Percentiles rank a stretch among this genome's conserved stretches.
phyloP scores from a whole-genome alignment of 2,329 filamentous ascomycete genomes.

The Curvularia sp. region DNA sequence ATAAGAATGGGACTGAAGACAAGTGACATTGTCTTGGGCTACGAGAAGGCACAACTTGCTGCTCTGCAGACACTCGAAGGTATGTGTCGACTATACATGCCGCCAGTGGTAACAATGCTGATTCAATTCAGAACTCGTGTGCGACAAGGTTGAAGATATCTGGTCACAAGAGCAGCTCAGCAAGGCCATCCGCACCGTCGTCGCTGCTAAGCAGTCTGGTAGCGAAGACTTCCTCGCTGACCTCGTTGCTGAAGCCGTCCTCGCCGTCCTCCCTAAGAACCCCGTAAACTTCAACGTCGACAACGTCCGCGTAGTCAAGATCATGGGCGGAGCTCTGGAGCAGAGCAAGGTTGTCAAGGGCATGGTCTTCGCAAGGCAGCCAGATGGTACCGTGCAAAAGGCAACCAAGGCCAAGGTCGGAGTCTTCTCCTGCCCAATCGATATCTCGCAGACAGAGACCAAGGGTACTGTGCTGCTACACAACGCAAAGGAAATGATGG shows the following conservation, averaged over 20 bases:
- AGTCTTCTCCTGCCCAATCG: slow-evolving; percentile 95
- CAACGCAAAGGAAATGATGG: slow-evolving; percentile 98
- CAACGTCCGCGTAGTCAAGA: slow-evolving; percentile 98
- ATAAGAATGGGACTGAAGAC: slow-evolving; percentile 97
- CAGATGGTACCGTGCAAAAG: slow-evolving; percentile 90
- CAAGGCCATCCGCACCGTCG: slow-evolving; percentile 94
- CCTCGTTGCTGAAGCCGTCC: slow-evolving; percentile 82
- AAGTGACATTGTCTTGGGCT: slow-evolving; percentile 95
- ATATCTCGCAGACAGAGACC: slow-evolving; percentile 95
- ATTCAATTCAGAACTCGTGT: slow-evolving; percentile 70
- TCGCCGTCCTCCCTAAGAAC: slow-evolving; percentile 94
- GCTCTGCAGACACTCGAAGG: slow-evolving; percentile 83
- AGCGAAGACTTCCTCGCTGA: slow-evolving; percentile 87
- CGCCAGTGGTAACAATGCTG: slow-evolving; percentile 14
- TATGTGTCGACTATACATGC: slow-evolving; percentile 41
- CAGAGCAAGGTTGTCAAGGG: slow-evolving; percentile 95
- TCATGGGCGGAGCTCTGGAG: slow-evolving; percentile 95
- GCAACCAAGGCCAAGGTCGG: slow-evolving; percentile 92
- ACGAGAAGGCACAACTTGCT: slow-evolving; percentile 91
- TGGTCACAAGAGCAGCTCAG: slow-evolving; percentile 81
- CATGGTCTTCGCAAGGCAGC: slow-evolving; percentile 97
- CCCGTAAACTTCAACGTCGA: slow-evolving; percentile 97
- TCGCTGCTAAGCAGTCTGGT: slow-evolving; percentile 95
- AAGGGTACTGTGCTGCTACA: slow-evolving; percentile 97
- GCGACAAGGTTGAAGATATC: slow-evolving; percentile 89